Evolutionary conservation across 2,329 filamentous ascomycete genomes (phyloP).

Genomic region (Cordyceps tenuipes): DNA sequence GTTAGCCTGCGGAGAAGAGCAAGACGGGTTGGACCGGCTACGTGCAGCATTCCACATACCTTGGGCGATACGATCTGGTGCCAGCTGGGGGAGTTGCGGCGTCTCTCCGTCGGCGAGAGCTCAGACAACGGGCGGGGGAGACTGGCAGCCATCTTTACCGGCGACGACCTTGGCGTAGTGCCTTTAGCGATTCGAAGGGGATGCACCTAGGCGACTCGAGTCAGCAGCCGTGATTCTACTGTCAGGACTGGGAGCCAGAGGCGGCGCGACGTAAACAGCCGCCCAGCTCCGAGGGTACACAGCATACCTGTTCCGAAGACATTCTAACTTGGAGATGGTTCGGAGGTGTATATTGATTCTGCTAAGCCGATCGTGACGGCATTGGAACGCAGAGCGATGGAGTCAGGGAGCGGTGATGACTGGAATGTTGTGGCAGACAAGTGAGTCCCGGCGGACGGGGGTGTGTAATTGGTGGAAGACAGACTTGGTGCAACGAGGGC

Average conservation of each 20-base stretch:
- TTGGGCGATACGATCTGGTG: conserved; percentile 37
- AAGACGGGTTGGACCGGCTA: conserved; percentile 8
- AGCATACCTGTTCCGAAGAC: conserved; percentile 32
- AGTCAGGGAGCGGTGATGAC: conserved; percentile 13
- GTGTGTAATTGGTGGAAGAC: neutral
- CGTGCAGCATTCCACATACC: conserved; percentile 22
- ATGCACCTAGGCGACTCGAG: conserved; percentile 48
- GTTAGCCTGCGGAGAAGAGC: neutral
- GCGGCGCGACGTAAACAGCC: neutral
- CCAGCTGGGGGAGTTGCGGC: conserved; percentile 89
- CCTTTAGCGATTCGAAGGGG: conserved; percentile 71
- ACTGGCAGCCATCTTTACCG: conserved; percentile 53
- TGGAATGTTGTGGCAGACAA: conserved; percentile 24
- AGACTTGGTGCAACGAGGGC: neutral
- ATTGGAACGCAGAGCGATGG: conserved; percentile 23
- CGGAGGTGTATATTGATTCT: conserved; percentile 15
- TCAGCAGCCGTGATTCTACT: conserved; percentile 1
- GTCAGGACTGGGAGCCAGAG: neutral
- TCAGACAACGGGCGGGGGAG: conserved; percentile 74
- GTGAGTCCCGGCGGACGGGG: conserved; percentile 4
- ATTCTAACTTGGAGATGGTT: conserved; percentile 21
- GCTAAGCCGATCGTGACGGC: conserved; percentile 21
- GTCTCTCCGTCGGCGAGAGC: conserved; percentile 74
- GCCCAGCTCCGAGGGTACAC: neutral
- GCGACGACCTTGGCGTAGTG: conserved; percentile 48